phyloP scores from a whole-genome alignment of 148 eudicot species.

The Cornus controversa region DNA sequence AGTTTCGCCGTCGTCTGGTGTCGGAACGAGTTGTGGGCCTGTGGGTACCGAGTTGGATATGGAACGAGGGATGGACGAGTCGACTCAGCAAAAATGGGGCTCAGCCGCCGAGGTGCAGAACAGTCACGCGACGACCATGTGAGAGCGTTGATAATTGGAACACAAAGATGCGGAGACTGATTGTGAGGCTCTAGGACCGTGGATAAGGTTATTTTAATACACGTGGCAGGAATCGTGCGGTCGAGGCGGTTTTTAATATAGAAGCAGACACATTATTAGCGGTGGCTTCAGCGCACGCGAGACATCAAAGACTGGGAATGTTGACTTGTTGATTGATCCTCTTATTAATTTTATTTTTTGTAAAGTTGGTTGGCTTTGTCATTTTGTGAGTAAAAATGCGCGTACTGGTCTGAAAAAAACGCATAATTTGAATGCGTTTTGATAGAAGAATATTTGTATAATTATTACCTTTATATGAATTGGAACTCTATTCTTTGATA shows the following conservation, averaged over 20 bases:
- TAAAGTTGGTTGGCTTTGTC: too few species aligned
- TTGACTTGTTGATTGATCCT: too few species aligned
- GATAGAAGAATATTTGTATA: too few species aligned
- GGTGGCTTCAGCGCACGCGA: neutral
- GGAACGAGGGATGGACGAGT: slow-evolving; percentile 41
- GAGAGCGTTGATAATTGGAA: neutral
- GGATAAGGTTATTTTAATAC: neutral
- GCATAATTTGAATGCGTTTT: too few species aligned
- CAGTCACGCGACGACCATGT: slow-evolving; percentile 9
- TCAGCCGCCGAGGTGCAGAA: slow-evolving; percentile 37
- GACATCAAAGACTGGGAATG: neutral
- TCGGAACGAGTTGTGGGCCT: slow-evolving; percentile 34
- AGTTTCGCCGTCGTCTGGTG: slow-evolving; percentile 26
- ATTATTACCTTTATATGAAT: too few species aligned
- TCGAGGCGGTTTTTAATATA: neutral
- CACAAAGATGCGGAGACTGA: slow-evolving; percentile 14
- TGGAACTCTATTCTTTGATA: too few species aligned
- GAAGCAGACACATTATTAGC: too few species aligned
- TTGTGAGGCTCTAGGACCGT: neutral
- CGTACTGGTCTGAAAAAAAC: too few species aligned
- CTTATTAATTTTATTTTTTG: too few species aligned
- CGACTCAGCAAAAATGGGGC: slow-evolving; percentile 26
- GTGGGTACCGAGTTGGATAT: slow-evolving; percentile 37
- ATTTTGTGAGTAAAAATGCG: too few species aligned
- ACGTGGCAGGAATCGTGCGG: neutral